Evolutionary conservation across 139 green algal genomes (phyloP).

Genomic region (Zygnema cylindricum): DNA sequence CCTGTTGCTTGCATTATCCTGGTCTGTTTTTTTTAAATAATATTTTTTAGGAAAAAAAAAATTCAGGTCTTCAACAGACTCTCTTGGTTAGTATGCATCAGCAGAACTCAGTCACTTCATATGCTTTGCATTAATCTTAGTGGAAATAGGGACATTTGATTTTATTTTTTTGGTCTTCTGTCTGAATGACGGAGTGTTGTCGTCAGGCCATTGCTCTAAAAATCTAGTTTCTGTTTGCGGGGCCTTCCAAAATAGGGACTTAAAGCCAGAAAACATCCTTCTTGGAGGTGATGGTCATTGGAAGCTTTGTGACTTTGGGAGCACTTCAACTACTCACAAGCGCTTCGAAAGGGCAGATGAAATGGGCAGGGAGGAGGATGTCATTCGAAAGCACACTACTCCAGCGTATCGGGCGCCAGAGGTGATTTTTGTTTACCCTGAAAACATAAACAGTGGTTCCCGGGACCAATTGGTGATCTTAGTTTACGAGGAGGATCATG

Average conservation of each 20-base stretch:
- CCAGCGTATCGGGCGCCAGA: constrained; percentile 92
- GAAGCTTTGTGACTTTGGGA: constrained; percentile 96
- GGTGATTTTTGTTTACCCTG: no score
- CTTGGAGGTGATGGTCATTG: constrained; percentile 74
- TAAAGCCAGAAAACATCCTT: constrained; percentile 96
- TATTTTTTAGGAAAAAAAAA: no score
- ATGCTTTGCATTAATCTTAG: constrained; percentile 13
- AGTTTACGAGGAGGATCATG: no score
- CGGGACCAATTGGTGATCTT: no score
- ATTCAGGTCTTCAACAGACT: no score
- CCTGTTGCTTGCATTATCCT: no score
- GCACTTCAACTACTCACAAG: constrained; percentile 61
- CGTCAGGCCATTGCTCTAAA: no score
- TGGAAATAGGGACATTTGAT: background rate
- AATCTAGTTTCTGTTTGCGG: constrained; percentile 15
- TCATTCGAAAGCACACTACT: constrained; percentile 85
- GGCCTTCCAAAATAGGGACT: constrained; percentile 74
- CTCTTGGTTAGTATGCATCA: no score
- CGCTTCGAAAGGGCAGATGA: constrained; percentile 71
- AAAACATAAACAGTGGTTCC: no score
- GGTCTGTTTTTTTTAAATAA: no score
- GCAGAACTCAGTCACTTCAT: no score
- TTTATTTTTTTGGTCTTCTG: background rate
- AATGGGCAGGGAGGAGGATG: constrained; percentile 81
- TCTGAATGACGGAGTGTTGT: background rate